A percentile compares a stretch with the other conserved stretches of the same genome.
phyloP scores from a whole-genome alignment of 208 protist genomes.

The Wallacemonas sp. region DNA sequence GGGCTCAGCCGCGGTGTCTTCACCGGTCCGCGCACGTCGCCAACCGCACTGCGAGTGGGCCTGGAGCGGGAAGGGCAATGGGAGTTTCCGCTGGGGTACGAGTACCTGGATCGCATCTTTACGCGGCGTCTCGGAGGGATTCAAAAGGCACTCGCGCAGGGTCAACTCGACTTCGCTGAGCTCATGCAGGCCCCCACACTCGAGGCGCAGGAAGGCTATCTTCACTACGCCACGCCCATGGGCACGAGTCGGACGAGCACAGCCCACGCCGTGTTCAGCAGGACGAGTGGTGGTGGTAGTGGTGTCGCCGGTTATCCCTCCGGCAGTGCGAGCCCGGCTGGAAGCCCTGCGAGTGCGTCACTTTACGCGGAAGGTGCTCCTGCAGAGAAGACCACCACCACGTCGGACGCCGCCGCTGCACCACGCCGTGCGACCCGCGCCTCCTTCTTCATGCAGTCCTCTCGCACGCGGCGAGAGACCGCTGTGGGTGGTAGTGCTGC shows the following conservation, averaged over 20 bases:
- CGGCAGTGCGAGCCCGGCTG: not conserved
- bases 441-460: not conserved
- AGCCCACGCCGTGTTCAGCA: not conserved
- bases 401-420: too few species aligned
- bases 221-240: conserved; percentile 1
- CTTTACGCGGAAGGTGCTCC: too few species aligned
- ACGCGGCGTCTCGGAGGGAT: conserved; percentile 27
- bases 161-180: conserved; percentile 1
- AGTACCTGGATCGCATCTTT: conserved; percentile 27
- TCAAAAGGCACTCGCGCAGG: conserved; percentile 21
- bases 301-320: not conserved
- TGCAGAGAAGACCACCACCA: too few species aligned
- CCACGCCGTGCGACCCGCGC: not conserved
- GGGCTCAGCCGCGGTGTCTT: conserved; percentile 84
- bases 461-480: not conserved
- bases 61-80: conserved; percentile 60
- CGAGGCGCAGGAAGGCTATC: not conserved
- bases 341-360: not conserved
- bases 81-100: conserved; percentile 39
- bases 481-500: not conserved
- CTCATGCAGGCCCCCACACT: not conserved
- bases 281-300: not conserved
- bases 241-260: not conserved
- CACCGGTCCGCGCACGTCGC: conserved; percentile 66
- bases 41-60: conserved; percentile 58